phyloP scores from a whole-genome alignment of 345 rosid species.

The Rhodomyrtus tomentosa region DNA sequence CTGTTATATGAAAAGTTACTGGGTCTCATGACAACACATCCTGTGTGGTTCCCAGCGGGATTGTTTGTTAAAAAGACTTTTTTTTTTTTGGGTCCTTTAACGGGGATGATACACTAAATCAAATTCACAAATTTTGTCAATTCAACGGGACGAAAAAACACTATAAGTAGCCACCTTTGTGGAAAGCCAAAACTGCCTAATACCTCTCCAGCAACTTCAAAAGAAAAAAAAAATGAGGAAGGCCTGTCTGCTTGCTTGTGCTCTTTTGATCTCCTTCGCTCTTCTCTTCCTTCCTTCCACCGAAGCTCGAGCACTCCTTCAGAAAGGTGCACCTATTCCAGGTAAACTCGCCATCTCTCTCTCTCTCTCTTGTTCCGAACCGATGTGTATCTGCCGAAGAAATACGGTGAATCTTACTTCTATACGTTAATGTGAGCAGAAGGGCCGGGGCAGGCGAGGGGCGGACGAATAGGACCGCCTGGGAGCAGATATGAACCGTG shows the following conservation, averaged over 20 bases:
- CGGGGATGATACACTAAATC: background rate
- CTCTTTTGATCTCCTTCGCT: background rate
- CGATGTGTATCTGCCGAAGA: background rate
- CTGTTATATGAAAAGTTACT: background rate
- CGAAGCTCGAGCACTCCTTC: background rate
- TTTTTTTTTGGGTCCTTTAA: too few relatives aligned
- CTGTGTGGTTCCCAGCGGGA: background rate
- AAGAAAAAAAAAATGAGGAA: background rate
- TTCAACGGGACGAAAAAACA: background rate
- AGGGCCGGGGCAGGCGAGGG: rapidly evolving
- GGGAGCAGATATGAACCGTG: rapidly evolving
- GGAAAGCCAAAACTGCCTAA: background rate
- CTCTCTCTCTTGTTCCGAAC: background rate
- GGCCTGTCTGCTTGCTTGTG: background rate
- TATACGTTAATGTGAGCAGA: background rate
- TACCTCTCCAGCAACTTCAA: background rate
- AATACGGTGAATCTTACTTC: background rate
- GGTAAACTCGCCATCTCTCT: background rate
- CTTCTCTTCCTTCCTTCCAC: background rate
- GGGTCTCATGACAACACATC: background rate
- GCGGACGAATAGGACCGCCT: background rate
- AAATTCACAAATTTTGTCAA: background rate
- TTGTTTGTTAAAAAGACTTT: background rate
- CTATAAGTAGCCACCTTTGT: background rate
- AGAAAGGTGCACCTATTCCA: background rate